Conservation (phyloP, 352 stramenopile genomes). For the Poterioochromonas sp. region DNA sequence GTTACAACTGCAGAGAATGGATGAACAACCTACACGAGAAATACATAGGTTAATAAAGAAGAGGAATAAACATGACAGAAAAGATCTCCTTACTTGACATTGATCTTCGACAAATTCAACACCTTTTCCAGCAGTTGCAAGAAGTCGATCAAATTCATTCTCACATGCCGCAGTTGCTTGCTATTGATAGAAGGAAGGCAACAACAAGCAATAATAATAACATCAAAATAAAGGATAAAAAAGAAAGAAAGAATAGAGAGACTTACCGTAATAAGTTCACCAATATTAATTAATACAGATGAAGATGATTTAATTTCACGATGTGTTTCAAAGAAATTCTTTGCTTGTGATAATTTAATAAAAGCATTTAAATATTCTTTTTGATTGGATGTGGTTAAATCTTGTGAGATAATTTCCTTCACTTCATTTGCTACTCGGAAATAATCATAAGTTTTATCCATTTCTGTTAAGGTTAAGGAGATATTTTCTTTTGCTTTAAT, state of each 20-base stretch:
- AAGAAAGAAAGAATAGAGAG: not conserved
- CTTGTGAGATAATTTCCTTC: not conserved
- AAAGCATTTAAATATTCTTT: slow-evolving; percentile 9
- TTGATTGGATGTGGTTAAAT: not conserved
- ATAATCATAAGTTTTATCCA: slow-evolving; percentile 28
- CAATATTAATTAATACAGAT: not conserved
- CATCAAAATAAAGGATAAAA: not conserved
- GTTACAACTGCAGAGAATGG: not conserved
- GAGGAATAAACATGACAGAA: too few species aligned
- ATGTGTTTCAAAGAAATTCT: slow-evolving; percentile 20
- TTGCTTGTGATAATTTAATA: not conserved
- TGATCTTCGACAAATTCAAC: not conserved
- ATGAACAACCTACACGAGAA: not conserved
- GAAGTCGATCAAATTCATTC: not conserved
- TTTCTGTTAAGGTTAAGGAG: not conserved
- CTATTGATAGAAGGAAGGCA: not conserved
- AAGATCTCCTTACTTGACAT: not conserved
- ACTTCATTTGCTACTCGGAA: slow-evolving; percentile 20
- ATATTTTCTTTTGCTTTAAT: slow-evolving; percentile 25
- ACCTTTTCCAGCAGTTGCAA: not conserved
- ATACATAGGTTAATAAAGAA: not conserved
- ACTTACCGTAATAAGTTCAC: not conserved
- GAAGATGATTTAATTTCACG: slow-evolving; percentile 20
- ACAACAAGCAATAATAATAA: too few species aligned
- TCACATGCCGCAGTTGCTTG: not conserved